Evolutionary conservation across 2,329 filamentous ascomycete genomes (phyloP).

Genomic region (Aspergillus sp.): DNA sequence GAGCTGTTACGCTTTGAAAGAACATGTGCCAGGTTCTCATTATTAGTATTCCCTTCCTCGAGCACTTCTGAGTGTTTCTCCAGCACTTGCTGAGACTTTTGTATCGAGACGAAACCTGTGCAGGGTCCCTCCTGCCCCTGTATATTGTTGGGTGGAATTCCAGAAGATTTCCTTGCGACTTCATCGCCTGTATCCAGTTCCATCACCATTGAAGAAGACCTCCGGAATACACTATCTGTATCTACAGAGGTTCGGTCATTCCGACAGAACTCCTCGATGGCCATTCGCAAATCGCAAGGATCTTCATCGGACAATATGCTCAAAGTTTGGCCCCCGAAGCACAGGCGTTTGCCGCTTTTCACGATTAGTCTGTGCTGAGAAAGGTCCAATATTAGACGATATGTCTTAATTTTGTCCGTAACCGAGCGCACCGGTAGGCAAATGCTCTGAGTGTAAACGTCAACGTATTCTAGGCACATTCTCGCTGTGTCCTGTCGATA

Average conservation of each 20-base stretch:
- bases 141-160: not conserved
- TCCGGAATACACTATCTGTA: not conserved
- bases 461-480: slow-evolving; percentile 10
- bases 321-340: slow-evolving; percentile 2
- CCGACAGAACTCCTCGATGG: slow-evolving; percentile 4
- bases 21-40: not conserved
- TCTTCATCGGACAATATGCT: slow-evolving; percentile 14
- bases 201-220: slow-evolving; percentile 19
- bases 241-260: not conserved
- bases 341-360: slow-evolving; percentile 14
- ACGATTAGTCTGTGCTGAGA: slow-evolving; percentile 1
- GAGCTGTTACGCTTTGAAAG: not conserved
- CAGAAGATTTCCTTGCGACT: slow-evolving; percentile 8
- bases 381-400: slow-evolving; percentile 8
- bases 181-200: slow-evolving; percentile 17
- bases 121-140: not conserved
- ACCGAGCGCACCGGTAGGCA: not conserved
- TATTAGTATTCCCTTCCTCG: not conserved
- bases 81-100: not conserved
- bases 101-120: not conserved
- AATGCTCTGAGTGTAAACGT: slow-evolving; percentile 9
- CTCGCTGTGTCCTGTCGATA: not conserved
- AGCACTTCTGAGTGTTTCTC: not conserved
- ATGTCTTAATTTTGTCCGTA: not conserved
- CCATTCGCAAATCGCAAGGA: slow-evolving; percentile 9